Percentiles rank a stretch among this genome's conserved stretches.
Evolutionary conservation across 768 basidiomycete species (phyloP).

Genomic region (Lactarius evosmus): DNA sequence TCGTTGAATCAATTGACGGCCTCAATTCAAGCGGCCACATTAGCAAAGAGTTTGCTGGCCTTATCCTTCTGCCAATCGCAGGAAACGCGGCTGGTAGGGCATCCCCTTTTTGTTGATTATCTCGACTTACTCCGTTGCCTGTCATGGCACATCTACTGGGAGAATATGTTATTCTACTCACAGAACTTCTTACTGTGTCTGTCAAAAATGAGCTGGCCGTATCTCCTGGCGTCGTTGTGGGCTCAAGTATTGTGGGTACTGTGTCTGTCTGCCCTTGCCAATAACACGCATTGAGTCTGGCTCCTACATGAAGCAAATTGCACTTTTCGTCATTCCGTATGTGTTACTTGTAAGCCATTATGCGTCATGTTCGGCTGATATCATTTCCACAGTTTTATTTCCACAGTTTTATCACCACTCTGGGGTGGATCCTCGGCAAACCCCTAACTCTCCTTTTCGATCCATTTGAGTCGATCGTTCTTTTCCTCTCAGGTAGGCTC

Average conservation of each 20-base stretch:
- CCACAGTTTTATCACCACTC: constrained; percentile 69
- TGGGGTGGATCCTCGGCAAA: constrained; percentile 82
- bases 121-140: too few relatives aligned
- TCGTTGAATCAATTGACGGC: constrained; percentile 81
- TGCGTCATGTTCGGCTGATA: constrained; percentile 6
- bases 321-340: constrained; percentile 81
- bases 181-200: constrained; percentile 87
- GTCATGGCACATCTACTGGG: constrained; percentile 5
- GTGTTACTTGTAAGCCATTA: constrained; percentile 31
- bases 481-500: constrained; percentile 44
- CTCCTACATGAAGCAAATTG: constrained; percentile 57
- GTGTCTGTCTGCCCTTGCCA: not conserved
- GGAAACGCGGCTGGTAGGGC: constrained; percentile 76
- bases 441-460: constrained; percentile 82
- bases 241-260: constrained; percentile 68
- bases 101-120: constrained; percentile 2
- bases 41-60: constrained; percentile 77
- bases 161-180: too few relatives aligned
- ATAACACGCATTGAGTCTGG: not conserved
- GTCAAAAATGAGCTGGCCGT: constrained; percentile 87
- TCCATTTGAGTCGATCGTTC: constrained; percentile 77
- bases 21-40: constrained; percentile 57
- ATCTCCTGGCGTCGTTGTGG: constrained; percentile 85
- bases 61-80: constrained; percentile 88
- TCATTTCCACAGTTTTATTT: constrained; percentile 23